Evolutionary conservation across 2,329 filamentous ascomycete genomes (phyloP).

Genomic region (Purpureocillium lavendulum): DNA sequence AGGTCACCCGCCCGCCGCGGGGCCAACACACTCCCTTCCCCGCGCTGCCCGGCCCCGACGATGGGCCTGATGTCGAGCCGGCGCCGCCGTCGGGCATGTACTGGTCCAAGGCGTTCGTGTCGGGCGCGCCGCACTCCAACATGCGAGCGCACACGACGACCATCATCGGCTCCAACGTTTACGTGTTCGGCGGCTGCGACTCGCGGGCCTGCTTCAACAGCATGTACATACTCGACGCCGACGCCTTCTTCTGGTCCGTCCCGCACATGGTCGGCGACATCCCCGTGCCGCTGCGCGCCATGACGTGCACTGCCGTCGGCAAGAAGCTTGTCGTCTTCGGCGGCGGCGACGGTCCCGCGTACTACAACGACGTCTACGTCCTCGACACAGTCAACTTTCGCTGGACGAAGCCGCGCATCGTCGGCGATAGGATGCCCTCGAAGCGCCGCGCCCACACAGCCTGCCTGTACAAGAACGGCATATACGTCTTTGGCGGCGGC

Average conservation of each 20-base stretch:
- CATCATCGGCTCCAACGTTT: conserved; percentile 57
- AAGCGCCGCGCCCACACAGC: conserved; percentile 60
- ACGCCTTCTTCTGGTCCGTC: conserved; percentile 61
- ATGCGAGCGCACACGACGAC: conserved; percentile 61
- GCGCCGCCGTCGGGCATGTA: conserved; percentile 66
- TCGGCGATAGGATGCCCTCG: conserved; percentile 49
- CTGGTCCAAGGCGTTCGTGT: conserved; percentile 59
- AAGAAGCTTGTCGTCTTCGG: conserved; percentile 65
- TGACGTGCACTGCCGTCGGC: conserved; percentile 64
- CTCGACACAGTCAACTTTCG: conserved; percentile 63
- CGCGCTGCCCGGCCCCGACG: conserved; percentile 45
- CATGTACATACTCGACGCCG: conserved; percentile 60
- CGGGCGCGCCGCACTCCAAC: conserved; percentile 51
- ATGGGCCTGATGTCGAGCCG: conserved; percentile 49
- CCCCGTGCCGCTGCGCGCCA: conserved; percentile 57
- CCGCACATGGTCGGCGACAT: conserved; percentile 58
- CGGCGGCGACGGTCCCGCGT: conserved; percentile 60
- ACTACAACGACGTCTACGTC: conserved; percentile 66
- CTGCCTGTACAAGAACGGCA: conserved; percentile 62
- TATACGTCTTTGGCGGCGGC: conserved; percentile 65
- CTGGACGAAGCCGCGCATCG: conserved; percentile 54
- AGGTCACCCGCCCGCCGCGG: conserved; percentile 18
- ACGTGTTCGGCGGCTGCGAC: conserved; percentile 62
- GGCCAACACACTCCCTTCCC: conserved; percentile 43
- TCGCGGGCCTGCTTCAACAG: conserved; percentile 60